Evolutionary conservation across 2,329 filamentous ascomycete species (phyloP).

Genomic region (Trichophyton benhamiae): DNA sequence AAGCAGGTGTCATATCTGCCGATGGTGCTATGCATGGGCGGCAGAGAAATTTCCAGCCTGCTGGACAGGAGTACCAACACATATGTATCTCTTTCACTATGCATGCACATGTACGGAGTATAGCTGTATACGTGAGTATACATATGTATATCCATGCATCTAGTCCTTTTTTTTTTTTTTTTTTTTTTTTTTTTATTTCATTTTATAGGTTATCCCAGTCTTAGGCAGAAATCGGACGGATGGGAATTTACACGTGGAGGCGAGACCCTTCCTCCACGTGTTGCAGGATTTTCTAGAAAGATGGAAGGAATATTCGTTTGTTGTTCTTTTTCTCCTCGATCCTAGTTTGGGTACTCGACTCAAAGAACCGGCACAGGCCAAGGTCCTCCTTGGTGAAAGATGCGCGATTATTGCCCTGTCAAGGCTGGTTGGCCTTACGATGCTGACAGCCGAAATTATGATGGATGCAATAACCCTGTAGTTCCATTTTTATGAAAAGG

Average conservation of each 20-base stretch:
- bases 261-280: neutral
- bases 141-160: neutral
- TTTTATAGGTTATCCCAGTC: neutral
- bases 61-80: neutral
- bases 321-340: neutral
- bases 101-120: neutral
- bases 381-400: neutral
- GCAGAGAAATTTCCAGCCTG: neutral
- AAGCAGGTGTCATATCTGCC: too few relatives aligned
- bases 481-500: neutral
- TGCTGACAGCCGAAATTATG: too few relatives aligned
- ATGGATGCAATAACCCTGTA: too few relatives aligned
- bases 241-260: neutral
- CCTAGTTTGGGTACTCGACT: too few relatives aligned
- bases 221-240: neutral
- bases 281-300: slow-evolving; percentile 1
- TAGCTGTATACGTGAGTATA: too few relatives aligned
- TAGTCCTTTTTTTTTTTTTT: too few relatives aligned
- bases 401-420: too few relatives aligned
- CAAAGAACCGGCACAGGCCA: neutral
- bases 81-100: neutral
- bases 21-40: neutral
- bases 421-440: too few relatives aligned
- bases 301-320: neutral
- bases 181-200: too few relatives aligned